phyloP scores from a whole-genome alignment of 148 eudicot genomes.

The Cornus florida region DNA sequence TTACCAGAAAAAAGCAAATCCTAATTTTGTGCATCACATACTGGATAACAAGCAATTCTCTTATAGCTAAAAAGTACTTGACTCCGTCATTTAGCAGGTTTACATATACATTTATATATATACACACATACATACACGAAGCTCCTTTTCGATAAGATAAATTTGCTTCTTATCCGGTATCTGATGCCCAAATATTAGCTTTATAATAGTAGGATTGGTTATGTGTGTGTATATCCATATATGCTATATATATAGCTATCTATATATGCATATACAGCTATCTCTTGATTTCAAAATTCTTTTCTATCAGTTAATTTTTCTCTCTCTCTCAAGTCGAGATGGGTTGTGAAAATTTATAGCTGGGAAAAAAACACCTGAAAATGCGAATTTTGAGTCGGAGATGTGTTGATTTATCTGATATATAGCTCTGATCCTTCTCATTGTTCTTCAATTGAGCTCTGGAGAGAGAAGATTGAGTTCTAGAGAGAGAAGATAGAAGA shows the following conservation, averaged over 20 bases:
- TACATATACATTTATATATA: too few relatives aligned
- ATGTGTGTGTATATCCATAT: too few relatives aligned
- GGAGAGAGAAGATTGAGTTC: slow-evolving; percentile 2
- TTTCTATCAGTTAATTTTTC: background rate
- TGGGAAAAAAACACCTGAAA: background rate
- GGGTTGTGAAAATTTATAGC: background rate
- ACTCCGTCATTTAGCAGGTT: too few relatives aligned
- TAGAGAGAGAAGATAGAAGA: background rate
- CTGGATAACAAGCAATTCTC: background rate
- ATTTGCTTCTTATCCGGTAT: too few relatives aligned
- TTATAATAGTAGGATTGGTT: too few relatives aligned
- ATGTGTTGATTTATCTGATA: background rate
- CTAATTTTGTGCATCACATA: background rate
- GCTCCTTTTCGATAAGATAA: too few relatives aligned
- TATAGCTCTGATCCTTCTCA: background rate
- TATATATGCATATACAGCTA: background rate
- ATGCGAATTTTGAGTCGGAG: slow-evolving; percentile 6
- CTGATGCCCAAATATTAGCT: too few relatives aligned
- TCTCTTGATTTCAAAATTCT: too few relatives aligned
- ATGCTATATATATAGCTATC: too few relatives aligned
- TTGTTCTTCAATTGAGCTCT: background rate
- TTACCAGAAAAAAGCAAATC: background rate
- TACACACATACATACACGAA: too few relatives aligned
- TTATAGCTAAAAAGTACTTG: too few relatives aligned
- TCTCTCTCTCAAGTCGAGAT: background rate